Percentiles rank a stretch among this genome's conserved stretches.
Conservation (phyloP, 2,329 filamentous ascomycete species). For the Ophiostoma perfectum region DNA sequence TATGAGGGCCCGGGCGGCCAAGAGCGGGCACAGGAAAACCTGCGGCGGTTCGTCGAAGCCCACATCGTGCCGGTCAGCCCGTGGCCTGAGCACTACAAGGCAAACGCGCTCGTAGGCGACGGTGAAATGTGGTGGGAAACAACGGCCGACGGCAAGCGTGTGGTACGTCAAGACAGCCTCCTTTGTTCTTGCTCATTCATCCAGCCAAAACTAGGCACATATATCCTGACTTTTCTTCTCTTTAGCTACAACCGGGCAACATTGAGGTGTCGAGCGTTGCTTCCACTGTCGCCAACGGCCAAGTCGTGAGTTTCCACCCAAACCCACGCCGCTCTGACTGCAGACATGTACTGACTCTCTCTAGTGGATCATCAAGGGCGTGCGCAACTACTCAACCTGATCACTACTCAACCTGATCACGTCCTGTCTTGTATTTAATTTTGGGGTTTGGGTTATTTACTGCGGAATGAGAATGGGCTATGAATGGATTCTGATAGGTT, state of each 20-base stretch:
- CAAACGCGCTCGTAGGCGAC: slow-evolving; percentile 58
- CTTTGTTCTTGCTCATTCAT: no score
- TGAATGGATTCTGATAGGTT: no score
- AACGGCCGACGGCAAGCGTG: slow-evolving; percentile 58
- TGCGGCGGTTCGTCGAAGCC: slow-evolving; percentile 75
- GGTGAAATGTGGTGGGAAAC: slow-evolving; percentile 75
- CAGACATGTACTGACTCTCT: background rate
- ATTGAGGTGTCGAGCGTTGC: slow-evolving; percentile 72
- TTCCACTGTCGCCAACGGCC: slow-evolving; percentile 76
- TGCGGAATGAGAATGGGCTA: background rate
- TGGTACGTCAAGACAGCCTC: slow-evolving; percentile 45
- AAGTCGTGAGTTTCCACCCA: slow-evolving; percentile 51
- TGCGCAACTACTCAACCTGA: slow-evolving; percentile 40
- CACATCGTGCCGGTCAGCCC: slow-evolving; percentile 73
- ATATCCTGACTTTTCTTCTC: slow-evolving; percentile 17
- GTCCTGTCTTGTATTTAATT: no score
- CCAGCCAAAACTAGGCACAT: no score
- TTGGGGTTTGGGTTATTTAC: no score
- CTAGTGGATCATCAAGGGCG: slow-evolving; percentile 60
- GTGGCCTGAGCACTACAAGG: slow-evolving; percentile 64
- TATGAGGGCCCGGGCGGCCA: slow-evolving; percentile 72
- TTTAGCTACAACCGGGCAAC: slow-evolving; percentile 70
- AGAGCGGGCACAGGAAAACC: slow-evolving; percentile 69
- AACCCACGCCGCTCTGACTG: background rate
- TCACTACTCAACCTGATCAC: slow-evolving; percentile 30